Conservation (phyloP, 192 early-diverging fungal species). For the Oehlia diaphana region DNA sequence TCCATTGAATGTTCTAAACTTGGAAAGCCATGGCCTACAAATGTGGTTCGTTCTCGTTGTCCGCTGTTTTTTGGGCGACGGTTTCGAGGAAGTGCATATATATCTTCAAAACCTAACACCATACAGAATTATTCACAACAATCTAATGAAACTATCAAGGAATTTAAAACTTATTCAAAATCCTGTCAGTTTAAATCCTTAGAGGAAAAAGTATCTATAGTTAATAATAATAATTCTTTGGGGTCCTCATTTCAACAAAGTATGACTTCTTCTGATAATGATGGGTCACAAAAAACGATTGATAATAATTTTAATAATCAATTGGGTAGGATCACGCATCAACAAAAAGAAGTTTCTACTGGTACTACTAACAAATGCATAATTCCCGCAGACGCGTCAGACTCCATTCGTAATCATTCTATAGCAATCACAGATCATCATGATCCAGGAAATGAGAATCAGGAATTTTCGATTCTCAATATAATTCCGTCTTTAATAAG, state of each 20-base stretch:
- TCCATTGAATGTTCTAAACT: neutral
- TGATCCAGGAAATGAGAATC: slow-evolving; percentile 5
- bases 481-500: slow-evolving; percentile 26
- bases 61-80: neutral
- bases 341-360: neutral
- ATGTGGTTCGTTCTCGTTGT: neutral
- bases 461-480: slow-evolving; percentile 19
- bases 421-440: slow-evolving; percentile 1
- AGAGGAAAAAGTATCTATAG: neutral
- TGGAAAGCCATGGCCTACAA: neutral
- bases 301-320: neutral
- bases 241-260: neutral
- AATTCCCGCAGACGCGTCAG: neutral
- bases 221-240: neutral
- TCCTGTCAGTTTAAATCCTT: neutral
- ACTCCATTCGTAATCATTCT: neutral
- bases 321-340: neutral
- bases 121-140: neutral
- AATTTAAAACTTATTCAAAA: neutral
- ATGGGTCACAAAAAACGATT: neutral
- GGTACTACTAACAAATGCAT: slow-evolving; percentile 2
- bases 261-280: neutral
- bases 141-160: neutral
- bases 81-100: neutral
- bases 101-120: neutral